These are phyloP conservation scores for Hebeloma cylindrosporum DNA, from an alignment of 768 basidiomycete species.

Conservation along the genomic window DNA sequence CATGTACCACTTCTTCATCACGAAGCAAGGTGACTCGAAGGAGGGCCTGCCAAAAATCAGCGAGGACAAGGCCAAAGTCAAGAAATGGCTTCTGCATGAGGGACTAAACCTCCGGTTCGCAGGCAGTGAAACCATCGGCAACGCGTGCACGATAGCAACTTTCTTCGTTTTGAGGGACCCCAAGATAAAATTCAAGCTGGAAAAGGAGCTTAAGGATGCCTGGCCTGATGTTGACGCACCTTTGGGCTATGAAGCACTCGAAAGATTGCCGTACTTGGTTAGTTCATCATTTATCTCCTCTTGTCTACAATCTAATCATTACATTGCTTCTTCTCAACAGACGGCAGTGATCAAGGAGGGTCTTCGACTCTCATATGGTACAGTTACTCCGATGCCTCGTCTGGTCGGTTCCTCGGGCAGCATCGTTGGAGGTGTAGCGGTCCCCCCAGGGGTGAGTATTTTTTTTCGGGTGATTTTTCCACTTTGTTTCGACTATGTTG, in stretches of 20 bases:
- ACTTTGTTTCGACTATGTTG: background rate
- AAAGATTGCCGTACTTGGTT: constrained; percentile 39
- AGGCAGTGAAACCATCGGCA: constrained; percentile 33
- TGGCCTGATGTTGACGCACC: constrained; percentile 33
- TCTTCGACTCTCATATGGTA: constrained; percentile 37
- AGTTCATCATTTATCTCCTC: constrained; percentile 4
- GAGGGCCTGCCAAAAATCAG: constrained; percentile 5
- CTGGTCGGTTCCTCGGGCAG: constrained; percentile 34
- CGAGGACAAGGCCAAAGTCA: constrained; percentile 7
- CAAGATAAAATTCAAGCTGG: constrained; percentile 18
- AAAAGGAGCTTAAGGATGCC: constrained; percentile 28
- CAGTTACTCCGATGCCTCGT: constrained; percentile 35
- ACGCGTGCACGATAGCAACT: constrained; percentile 24
- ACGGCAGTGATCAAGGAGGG: constrained; percentile 46
- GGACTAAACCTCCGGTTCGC: constrained; percentile 24
- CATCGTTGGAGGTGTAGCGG: constrained; percentile 28
- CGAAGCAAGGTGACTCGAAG: constrained; percentile 12
- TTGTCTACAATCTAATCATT: background rate
- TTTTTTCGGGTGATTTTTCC: background rate
- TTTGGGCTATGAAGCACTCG: constrained; percentile 28
- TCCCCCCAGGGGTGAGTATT: constrained; percentile 36
- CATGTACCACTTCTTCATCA: constrained; percentile 35
- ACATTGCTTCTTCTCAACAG: constrained; percentile 21
- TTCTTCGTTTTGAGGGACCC: constrained; percentile 27
- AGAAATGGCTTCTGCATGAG: constrained; percentile 19